Percentiles rank a stretch among this genome's conserved stretches.
phyloP scores from a whole-genome alignment of 1,284 basidiomycete species.

The Meripilus lineatus region DNA sequence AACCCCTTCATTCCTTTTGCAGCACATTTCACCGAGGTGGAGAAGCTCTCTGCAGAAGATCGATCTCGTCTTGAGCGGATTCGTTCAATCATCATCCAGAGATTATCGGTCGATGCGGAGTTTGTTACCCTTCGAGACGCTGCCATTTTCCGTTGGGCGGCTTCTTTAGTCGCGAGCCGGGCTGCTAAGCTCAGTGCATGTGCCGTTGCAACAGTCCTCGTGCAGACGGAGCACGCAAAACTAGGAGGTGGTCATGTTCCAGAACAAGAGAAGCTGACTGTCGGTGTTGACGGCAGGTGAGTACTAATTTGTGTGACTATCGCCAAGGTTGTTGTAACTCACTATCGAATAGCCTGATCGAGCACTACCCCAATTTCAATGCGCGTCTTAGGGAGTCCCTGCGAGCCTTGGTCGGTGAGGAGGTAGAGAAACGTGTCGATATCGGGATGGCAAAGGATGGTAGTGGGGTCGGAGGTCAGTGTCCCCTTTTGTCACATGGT shows the following conservation, averaged over 20 bases:
- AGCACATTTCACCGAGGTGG: constrained; percentile 24
- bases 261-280: constrained; percentile 51
- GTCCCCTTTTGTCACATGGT: background rate
- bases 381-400: constrained; percentile 71
- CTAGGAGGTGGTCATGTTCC: constrained; percentile 36
- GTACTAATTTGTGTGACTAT: constrained; percentile 8
- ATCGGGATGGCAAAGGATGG: constrained; percentile 97
- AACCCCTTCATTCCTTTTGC: constrained; percentile 14
- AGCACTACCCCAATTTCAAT: constrained; percentile 88
- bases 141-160: constrained; percentile 80
- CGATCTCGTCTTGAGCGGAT: constrained; percentile 43
- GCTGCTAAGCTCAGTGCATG: constrained; percentile 83
- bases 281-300: constrained; percentile 89
- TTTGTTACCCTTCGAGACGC: constrained; percentile 65
- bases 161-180: constrained; percentile 72
- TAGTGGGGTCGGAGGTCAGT: constrained; percentile 90
- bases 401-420: constrained; percentile 70
- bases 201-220: constrained; percentile 82
- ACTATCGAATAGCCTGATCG: constrained; percentile 63
- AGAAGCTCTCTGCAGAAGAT: constrained; percentile 20
- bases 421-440: constrained; percentile 74
- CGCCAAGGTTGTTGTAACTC: background rate
- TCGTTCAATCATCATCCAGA: constrained; percentile 53
- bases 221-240: constrained; percentile 70
- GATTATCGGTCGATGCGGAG: constrained; percentile 50